These are phyloP conservation scores for Gracilaria caudata DNA, from an alignment of 23 red algal genomes.

Conservation along the genomic window DNA sequence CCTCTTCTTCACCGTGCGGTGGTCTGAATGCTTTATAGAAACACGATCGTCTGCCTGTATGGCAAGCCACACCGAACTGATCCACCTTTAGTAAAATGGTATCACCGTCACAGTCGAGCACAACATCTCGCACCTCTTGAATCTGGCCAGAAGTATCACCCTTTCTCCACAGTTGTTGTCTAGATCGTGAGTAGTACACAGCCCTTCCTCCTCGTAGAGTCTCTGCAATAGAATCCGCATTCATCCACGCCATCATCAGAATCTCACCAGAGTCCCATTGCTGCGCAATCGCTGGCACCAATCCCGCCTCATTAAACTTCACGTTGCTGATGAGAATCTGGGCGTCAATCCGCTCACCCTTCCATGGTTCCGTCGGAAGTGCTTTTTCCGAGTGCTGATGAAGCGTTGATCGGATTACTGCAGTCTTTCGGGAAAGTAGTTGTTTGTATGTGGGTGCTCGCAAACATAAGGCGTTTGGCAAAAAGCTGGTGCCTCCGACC, in stretches of 20 bases:
- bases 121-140: slow-evolving; percentile 77
- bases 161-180: slow-evolving; percentile 90
- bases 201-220: slow-evolving; percentile 82
- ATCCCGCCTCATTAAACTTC: slow-evolving; percentile 72
- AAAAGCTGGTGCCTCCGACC: not conserved
- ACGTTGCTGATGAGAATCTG: slow-evolving; percentile 36
- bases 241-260: slow-evolving; percentile 98
- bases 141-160: slow-evolving; percentile 96
- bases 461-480: not conserved
- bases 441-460: not conserved
- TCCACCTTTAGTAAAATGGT: slow-evolving; percentile 89
- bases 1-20: slow-evolving; percentile 44
- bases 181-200: slow-evolving; percentile 88
- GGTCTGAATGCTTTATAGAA: slow-evolving; percentile 82
- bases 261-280: slow-evolving; percentile 86
- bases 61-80: slow-evolving; percentile 96
- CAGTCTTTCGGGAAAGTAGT: not conserved
- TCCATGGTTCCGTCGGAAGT: slow-evolving; percentile 8
- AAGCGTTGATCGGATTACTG: not conserved
- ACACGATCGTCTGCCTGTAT: slow-evolving; percentile 92
- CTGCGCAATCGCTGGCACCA: slow-evolving; percentile 93
- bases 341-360: slow-evolving; percentile 25
- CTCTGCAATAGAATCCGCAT: slow-evolving; percentile 65
- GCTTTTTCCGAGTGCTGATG: not conserved
- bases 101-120: slow-evolving; percentile 95